Evolutionary conservation across 2,329 filamentous ascomycete species (phyloP).

Genomic region (Pyrenochaeta sp.): DNA sequence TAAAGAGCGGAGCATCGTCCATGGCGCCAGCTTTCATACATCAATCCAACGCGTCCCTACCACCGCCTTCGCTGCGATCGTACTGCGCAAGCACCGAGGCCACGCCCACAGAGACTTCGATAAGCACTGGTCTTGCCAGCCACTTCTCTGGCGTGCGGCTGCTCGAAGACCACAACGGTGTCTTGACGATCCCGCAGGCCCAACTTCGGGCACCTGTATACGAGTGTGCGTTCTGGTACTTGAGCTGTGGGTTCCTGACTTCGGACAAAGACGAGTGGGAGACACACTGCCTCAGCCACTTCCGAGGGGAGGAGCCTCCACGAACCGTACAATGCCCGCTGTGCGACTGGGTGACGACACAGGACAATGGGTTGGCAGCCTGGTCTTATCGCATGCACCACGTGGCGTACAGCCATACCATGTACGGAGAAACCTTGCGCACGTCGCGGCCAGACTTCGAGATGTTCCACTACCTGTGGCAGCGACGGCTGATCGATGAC

Average conservation of each 20-base stretch:
- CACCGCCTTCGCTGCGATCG: constrained; percentile 36
- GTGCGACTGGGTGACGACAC: constrained; percentile 33
- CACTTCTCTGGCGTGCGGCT: constrained; percentile 27
- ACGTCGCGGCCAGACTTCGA: constrained; percentile 37
- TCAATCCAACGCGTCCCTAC: constrained; percentile 27
- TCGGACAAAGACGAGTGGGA: constrained; percentile 34
- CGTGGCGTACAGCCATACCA: constrained; percentile 31
- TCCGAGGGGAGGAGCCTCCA: constrained; percentile 42
- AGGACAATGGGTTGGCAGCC: constrained; percentile 18
- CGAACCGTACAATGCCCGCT: constrained; percentile 39
- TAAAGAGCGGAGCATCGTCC: constrained; percentile 28
- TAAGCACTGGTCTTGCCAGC: constrained; percentile 34
- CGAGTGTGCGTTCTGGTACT: constrained; percentile 46
- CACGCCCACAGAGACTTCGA: constrained; percentile 34
- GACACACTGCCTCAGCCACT: constrained; percentile 42
- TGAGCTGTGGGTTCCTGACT: constrained; percentile 36
- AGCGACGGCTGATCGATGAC: constrained; percentile 38
- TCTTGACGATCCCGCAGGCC: constrained; percentile 26
- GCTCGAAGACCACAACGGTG: constrained; percentile 38
- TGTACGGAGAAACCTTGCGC: constrained; percentile 30
- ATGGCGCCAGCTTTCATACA: constrained; percentile 43
- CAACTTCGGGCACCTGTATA: constrained; percentile 20
- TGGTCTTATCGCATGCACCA: constrained; percentile 42
- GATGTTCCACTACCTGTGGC: constrained; percentile 41
- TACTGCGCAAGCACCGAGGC: constrained; percentile 28